Evolutionary conservation across 1,284 basidiomycete genomes (phyloP), one percentile per base, ranked within the genome.

Genomic region (Apiotrichum veenhuisii): DNA sequence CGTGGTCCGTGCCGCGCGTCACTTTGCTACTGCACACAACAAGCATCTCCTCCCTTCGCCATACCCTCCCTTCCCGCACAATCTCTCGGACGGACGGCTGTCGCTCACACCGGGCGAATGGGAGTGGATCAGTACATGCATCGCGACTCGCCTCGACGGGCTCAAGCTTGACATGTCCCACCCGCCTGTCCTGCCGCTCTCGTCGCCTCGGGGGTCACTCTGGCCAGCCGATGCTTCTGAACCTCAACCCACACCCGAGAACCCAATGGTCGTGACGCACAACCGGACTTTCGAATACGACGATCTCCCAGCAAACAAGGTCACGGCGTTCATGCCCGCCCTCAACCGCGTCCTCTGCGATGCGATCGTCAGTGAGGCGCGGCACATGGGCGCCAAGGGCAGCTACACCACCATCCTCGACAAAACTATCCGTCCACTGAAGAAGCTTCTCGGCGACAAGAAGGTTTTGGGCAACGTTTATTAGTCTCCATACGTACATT

Each of bases 1-100:
- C 7, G 11, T 63, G 11, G n/a, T 58, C 33, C 44, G 48, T 17
- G 18, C 55, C 23, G 25, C 40, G 15, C 52, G 52, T 15, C 15
- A 11, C 14, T 33, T 42, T 27, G 9, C 27, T 22, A 5, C 17
- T 11, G 22, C 5, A 18, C 15, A 46, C 9, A 17, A 18, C 22
- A 36, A 23, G 7, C 15, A 37, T 10, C 46, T 48, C 22, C 30
- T 26, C n/a, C 33, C 41, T 3, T 22, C 50, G 8, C n/a, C 38
- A 5, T 50, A 42, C 36, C 49, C 40, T 8, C 40, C n/a, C 3
- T 42, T 33, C 49, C 49, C 40, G 20, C 22, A 14, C 27, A 18
- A 30, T 4, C 11, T 22, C 30, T 54, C 52, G 17, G 52, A 47
- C 10, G 52, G 40, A 10, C 40, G 40, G 10, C 3, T 2, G n/a